Evolutionary conservation across 1,139 yeast species (phyloP), one percentile per base, ranked within the genome.

Genomic region (Blastobotrys serpentis): DNA sequence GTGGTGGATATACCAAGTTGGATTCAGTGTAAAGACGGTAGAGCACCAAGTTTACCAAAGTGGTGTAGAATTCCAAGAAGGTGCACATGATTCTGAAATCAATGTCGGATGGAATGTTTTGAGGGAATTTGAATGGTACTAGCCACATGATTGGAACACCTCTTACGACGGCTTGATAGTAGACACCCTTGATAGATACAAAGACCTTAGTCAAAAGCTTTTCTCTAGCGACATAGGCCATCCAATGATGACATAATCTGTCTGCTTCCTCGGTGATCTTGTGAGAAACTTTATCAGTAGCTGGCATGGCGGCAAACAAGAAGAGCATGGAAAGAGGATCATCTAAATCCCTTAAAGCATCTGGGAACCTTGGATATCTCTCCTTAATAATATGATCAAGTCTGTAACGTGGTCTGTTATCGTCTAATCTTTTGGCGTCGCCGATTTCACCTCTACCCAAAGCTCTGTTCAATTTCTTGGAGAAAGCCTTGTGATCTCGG

Each of bases 21-120:
- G 84, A 75, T 58, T 89, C 98, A 29, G 86, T 81, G 73, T 88
- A 92, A 55, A 94, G 77, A 67, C 87, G 85, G 77, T 68, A 92
- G 53, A 90, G 75, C 19, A 84, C 90, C 64, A 94, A 92, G 66
- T 90, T 95, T 63, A 90, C 71, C 60, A 92, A 73, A 22, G 98
- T 92, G 25, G 96, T 85, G 72, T 92, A 92, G 68, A 94, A 90
- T 71, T 92, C 98, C 65, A 92, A 78, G 71, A 92, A 92, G 1
- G 98, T 90, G 64, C 89, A 76, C 99, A 92, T 92, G 72, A 92
- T 88, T 70, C 95, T 81, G 75, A 94, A 90, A 71, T 92, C 99
- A 54, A 92, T 84, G 67, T 92, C 98, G 42, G 84, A 71, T 40
- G 99, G 98, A 60, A 92, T 85, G 67, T 86, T 86, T 66, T 92